phyloP scores from a whole-genome alignment of 345 rosid species.

The Gossypium sturtianum region DNA sequence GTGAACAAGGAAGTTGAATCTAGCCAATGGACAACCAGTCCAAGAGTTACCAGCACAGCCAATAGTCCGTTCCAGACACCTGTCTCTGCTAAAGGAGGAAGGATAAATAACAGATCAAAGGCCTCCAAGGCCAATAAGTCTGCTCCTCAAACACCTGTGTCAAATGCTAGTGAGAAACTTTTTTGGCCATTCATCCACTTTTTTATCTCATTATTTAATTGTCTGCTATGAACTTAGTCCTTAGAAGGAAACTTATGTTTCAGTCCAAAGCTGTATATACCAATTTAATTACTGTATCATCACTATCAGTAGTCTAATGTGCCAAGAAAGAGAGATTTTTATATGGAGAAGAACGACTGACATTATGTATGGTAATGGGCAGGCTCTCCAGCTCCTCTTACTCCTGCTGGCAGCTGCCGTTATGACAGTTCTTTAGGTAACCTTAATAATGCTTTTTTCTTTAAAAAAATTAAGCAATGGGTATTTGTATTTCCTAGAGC shows the following conservation, averaged over 20 bases:
- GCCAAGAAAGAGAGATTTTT: neutral
- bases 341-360: slow-evolving; percentile 12
- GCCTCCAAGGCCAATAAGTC: slow-evolving; percentile 51
- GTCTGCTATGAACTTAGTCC: neutral
- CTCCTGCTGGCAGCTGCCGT: slow-evolving; percentile 88
- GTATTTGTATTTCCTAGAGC: neutral
- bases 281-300: neutral
- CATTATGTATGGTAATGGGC: slow-evolving; percentile 27
- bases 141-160: slow-evolving; percentile 61
- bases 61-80: slow-evolving; percentile 66
- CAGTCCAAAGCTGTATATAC: neutral
- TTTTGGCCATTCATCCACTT: neutral
- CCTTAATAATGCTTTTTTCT: slow-evolving; percentile 7
- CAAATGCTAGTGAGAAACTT: slow-evolving; percentile 52
- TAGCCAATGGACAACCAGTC: slow-evolving; percentile 37
- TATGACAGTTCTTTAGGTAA: slow-evolving; percentile 94
- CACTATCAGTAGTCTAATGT: neutral
- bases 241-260: neutral
- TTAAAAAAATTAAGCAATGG: no score
- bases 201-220: neutral
- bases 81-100: slow-evolving; percentile 65
- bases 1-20: slow-evolving; percentile 39
- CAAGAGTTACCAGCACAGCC: slow-evolving; percentile 36
- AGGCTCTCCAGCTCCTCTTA: slow-evolving; percentile 68
- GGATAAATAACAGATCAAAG: slow-evolving; percentile 52